phyloP scores from a whole-genome alignment of 2,329 filamentous ascomycete genomes.

The Coleophoma cylindrospora region DNA sequence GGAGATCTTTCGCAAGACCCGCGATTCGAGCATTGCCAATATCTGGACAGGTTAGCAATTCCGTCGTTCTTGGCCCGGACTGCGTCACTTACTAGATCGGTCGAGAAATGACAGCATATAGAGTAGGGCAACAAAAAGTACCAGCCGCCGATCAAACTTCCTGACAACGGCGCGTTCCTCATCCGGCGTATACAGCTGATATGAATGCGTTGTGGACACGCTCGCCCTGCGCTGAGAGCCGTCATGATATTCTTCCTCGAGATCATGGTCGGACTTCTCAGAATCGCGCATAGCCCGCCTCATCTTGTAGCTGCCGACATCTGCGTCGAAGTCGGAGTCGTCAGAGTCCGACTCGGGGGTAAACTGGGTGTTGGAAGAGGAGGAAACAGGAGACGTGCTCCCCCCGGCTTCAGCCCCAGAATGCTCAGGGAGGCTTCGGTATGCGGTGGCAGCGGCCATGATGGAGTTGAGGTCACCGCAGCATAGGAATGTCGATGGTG shows the following conservation, averaged over 20 bases:
- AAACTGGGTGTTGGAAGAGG: constrained; percentile 12
- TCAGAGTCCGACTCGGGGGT: constrained; percentile 22
- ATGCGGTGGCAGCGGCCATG: neutral
- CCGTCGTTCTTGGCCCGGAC: neutral
- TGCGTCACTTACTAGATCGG: constrained; percentile 61
- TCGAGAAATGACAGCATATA: constrained; percentile 86
- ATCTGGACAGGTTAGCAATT: constrained; percentile 32
- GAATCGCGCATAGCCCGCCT: constrained; percentile 1
- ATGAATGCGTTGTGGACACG: constrained; percentile 32
- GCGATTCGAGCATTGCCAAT: constrained; percentile 61
- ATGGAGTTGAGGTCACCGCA: neutral
- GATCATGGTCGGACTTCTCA: constrained; percentile 12
- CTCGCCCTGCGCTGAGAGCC: constrained; percentile 17
- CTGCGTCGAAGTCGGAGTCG: constrained; percentile 14
- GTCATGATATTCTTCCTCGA: constrained; percentile 7
- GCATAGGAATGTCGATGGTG: too few relatives aligned
- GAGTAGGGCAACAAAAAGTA: constrained; percentile 74
- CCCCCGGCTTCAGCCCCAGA: neutral
- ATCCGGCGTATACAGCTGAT: constrained; percentile 53
- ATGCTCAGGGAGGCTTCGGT: neutral
- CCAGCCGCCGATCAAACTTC: constrained; percentile 73
- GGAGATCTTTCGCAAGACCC: constrained; percentile 57
- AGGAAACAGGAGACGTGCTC: constrained; percentile 15
- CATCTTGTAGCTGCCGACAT: constrained; percentile 17
- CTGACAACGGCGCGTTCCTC: constrained; percentile 68